Base-by-base conservation (phyloP, 805 yeast species). In the Teunomyces lycoperdinae region DNA sequence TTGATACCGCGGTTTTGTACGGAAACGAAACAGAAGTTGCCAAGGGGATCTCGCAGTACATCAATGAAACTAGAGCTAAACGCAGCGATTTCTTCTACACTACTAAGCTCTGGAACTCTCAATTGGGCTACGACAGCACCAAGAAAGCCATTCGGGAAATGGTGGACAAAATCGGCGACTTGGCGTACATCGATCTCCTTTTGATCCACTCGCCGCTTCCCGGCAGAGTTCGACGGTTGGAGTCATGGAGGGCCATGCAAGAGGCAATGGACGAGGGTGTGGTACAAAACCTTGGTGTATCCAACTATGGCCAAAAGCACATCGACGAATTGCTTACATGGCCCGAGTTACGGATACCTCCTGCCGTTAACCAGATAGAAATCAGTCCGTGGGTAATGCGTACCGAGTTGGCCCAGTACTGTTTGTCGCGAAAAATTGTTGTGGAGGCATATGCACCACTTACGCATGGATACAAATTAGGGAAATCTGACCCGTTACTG, bases 1-100 rank as follows among this genome's bases (percentile, higher is more conserved):
- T 87, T 55, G 95, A 87, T 63, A 81, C 90, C 8, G 94, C 94
- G 2, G 79, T 80, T 61, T 73, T 76, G 50, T 87, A 87, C 62
- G 78, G 78, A 2, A 84, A 84, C 60, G 96, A 88, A 63, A 71
- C 64, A 13, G 82, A 78, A 53, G 84, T 85, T 10, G 90, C 95
- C 29, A 71, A 74, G 45, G 94, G 84, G 4, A 78, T 85, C 45
- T 52, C 45, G 9, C 52, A 66, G 34, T 77, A 76, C 72, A 40
- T 77, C 3, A 70, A 71, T 28, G 64, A 65, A 42, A 72, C 75
- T 0, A 42, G 48, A 2, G 49, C 61, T 7, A 45, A 52, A 16
- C 46, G 73, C 11, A 34, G 39, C n/a, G 70, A 67, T 14, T 51
- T 69, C 5, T 68, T 65, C 52, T 54, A 85, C 64, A 83, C 89